Evolutionary conservation across 2,329 filamentous ascomycete genomes (phyloP).

Genomic region (Aciculosporium take): DNA sequence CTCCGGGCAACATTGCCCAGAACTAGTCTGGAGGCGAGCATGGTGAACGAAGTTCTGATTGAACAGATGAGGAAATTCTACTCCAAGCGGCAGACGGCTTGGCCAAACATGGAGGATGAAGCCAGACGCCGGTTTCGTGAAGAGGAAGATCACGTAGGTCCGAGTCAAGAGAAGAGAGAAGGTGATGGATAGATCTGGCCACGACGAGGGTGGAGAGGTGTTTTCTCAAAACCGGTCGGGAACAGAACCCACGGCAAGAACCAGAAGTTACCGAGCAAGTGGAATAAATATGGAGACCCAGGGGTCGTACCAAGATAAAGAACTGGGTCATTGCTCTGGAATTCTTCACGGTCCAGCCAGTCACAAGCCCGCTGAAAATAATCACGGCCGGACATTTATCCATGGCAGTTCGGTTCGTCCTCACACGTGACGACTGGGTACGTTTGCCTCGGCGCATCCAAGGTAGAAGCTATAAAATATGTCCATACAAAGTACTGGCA

Average conservation of each 20-base stretch:
- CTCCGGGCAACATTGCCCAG: conserved; percentile 49
- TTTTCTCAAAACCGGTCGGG: conserved; percentile 13
- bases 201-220: conserved; percentile 13
- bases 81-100: conserved; percentile 9
- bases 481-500: too few species aligned
- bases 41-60: conserved; percentile 29
- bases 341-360: conserved; percentile 8
- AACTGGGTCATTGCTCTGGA: not conserved
- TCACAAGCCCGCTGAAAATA: conserved; percentile 14
- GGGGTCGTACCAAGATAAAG: not conserved
- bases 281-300: not conserved
- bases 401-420: too few species aligned
- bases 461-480: too few species aligned
- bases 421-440: not conserved
- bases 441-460: too few species aligned
- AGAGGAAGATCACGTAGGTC: conserved; percentile 5
- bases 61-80: conserved; percentile 16
- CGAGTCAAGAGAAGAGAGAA: conserved; percentile 11
- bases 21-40: conserved; percentile 60
- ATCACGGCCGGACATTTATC: too few species aligned
- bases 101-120: conserved; percentile 11
- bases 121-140: conserved; percentile 4
- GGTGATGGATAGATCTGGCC: conserved; percentile 5
- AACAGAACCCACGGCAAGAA: conserved; percentile 5
- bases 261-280: conserved; percentile 10